A percentile compares a stretch with the other conserved stretches of the same genome.
Conservation (phyloP, 768 basidiomycete genomes). For the Leccinellum albellum region DNA sequence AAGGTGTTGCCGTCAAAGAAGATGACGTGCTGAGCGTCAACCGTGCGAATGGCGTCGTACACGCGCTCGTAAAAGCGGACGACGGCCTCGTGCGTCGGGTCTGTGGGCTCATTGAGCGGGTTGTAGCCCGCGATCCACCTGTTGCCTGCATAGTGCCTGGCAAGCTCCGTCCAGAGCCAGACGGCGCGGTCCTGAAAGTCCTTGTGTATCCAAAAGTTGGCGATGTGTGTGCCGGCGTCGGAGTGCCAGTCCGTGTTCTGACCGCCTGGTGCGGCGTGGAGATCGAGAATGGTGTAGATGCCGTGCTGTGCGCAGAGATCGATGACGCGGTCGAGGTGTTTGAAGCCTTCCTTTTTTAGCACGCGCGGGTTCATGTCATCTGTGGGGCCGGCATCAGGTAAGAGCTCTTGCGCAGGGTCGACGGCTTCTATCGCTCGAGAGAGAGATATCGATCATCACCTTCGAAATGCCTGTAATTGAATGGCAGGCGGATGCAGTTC, state of each 20-base stretch:
- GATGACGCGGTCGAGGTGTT: constrained; percentile 81
- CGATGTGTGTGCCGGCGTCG: constrained; percentile 65
- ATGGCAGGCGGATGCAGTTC: constrained; percentile 73
- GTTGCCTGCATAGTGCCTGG: constrained; percentile 71
- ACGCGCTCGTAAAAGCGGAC: constrained; percentile 65
- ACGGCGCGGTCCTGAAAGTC: constrained; percentile 79
- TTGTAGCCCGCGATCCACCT: constrained; percentile 87
- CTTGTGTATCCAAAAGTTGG: constrained; percentile 78
- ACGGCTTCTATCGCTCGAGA: background rate
- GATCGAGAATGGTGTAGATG: constrained; percentile 76
- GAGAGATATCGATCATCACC: constrained; percentile 7
- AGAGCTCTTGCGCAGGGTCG: background rate
- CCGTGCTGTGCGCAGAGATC: constrained; percentile 68
- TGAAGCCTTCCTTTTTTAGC: constrained; percentile 70
- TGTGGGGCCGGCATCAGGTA: constrained; percentile 2
- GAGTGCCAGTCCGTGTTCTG: constrained; percentile 81
- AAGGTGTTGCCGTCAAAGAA: constrained; percentile 87
- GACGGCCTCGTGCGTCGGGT: constrained; percentile 61
- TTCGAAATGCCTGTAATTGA: constrained; percentile 76
- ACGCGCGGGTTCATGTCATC: constrained; percentile 80
- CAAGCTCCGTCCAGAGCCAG: constrained; percentile 76
- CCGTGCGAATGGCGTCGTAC: constrained; percentile 63
- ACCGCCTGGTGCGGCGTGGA: constrained; percentile 73
- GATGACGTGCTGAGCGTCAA: constrained; percentile 68
- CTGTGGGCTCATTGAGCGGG: constrained; percentile 78